Base-by-base conservation (phyloP, 495 filamentous ascomycete species). In the Aspergillus saccharolyticus region DNA sequence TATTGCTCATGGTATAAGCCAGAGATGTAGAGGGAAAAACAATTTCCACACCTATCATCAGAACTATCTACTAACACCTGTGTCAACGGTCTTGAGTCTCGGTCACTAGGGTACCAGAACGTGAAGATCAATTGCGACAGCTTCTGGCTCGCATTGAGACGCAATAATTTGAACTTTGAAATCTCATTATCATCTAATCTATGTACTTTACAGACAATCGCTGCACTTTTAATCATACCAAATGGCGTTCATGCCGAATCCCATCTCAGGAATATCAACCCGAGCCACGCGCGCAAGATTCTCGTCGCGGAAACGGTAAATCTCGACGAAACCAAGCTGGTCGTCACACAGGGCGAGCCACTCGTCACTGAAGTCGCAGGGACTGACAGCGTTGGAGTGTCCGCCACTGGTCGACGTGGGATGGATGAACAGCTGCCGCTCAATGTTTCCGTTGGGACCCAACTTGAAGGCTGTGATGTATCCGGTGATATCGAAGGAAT, bases 241-340 rank as follows among this genome's bases (percentile, higher is more conserved):
- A 45, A 92, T 90, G 30, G 88, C 89, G 75, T 94, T 92, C 89
- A 92, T 92, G 1, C 87, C 88, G 71, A 91, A 92, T 49, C 89
- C 89, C 45, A 85, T 86, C 74, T 94, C 89, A 15, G 83, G 82
- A 52, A 94, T 85, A 62, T 87, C 82, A 57, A 85, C 80, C 53
- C 86, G 78, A 18, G 89, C 89, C 25, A 92, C 89, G 17, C 89
- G 77, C 12, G 82, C 83, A 54, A 94, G 63, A 61, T 85, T 88
- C 79, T 91, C 89, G 42, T 91, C 86, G 61, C 83, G 76, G 84
- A 87, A 94, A 33, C 88, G 75, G 64, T 91, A 92, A 60, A 94
- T 89, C 77, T 92, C 89, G n/a, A 94, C 68, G 71, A 85, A 90
- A 4, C 89, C 89, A 54, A 89, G 80, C 74, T 91, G 86, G 64